These are phyloP conservation scores for Nitzschia sp. DNA, from an alignment of 108 stramenopile species.

Conservation along the genomic window DNA sequence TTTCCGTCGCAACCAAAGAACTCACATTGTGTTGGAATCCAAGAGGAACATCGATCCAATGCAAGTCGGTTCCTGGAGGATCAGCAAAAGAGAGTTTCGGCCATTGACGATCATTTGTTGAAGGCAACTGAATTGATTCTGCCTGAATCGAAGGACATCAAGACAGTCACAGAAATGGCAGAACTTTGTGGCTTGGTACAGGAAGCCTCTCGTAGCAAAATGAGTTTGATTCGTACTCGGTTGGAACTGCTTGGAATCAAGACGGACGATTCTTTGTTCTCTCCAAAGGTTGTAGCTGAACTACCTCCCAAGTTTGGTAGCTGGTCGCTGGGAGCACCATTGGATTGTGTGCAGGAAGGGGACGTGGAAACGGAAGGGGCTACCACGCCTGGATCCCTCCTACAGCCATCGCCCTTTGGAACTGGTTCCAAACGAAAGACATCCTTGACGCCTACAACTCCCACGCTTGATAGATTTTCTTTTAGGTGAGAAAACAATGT, in stretches of 20 bases:
- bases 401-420: constrained; percentile 27
- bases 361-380: constrained; percentile 40
- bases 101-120: constrained; percentile 25
- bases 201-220: constrained; percentile 27
- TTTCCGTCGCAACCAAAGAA: background rate
- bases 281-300: background rate
- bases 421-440: background rate
- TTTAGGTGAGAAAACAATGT: constrained; percentile 8
- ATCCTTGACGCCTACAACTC: constrained; percentile 17
- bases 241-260: constrained; percentile 13
- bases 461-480: constrained; percentile 15
- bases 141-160: constrained; percentile 13
- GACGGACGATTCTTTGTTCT: background rate
- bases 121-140: constrained; percentile 29
- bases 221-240: constrained; percentile 19
- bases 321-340: constrained; percentile 28
- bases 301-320: background rate
- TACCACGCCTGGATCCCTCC: constrained; percentile 34
- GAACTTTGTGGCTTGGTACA: constrained; percentile 36
- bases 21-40: background rate
- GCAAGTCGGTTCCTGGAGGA: constrained; percentile 12
- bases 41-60: constrained; percentile 5
- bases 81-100: constrained; percentile 11
- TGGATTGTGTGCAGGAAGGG: constrained; percentile 31
- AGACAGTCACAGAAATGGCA: constrained; percentile 35